Evolutionary conservation across 2,329 filamentous ascomycete genomes (phyloP).

Genomic region (Fusarium oxysporum): DNA sequence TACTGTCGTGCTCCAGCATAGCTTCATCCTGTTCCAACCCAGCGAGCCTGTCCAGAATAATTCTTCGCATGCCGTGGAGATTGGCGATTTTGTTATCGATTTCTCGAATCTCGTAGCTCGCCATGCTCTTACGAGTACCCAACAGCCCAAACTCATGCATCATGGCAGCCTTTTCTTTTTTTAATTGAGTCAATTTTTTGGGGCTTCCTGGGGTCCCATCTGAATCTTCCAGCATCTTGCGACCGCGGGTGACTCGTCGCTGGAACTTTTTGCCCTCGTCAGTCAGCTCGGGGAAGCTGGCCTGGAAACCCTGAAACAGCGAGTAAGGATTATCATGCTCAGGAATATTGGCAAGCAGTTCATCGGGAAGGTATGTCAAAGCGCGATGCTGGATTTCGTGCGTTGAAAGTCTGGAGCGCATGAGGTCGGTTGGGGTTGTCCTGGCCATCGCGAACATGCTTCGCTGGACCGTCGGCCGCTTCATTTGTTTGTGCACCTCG

Average conservation of each 20-base stretch:
- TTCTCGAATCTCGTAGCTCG: conserved; percentile 92
- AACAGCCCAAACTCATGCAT: conserved; percentile 92
- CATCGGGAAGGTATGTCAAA: conserved; percentile 87
- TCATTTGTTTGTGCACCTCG: conserved; percentile 89
- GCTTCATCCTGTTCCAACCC: conserved; percentile 90
- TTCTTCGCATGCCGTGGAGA: conserved; percentile 89
- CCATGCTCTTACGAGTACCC: conserved; percentile 95
- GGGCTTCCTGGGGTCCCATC: conserved; percentile 67
- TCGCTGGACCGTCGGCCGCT: conserved; percentile 84
- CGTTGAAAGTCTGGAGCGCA: conserved; percentile 90
- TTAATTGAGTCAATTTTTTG: conserved; percentile 77
- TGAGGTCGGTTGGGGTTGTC: conserved; percentile 92
- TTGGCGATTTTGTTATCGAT: conserved; percentile 98
- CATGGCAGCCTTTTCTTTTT: conserved; percentile 82
- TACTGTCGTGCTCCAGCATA: conserved; percentile 88
- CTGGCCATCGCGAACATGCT: conserved; percentile 91
- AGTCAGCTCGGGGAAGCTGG: conserved; percentile 78
- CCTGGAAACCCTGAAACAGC: conserved; percentile 96
- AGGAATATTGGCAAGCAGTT: conserved; percentile 89
- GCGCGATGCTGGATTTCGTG: conserved; percentile 95
- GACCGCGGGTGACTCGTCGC: conserved; percentile 77
- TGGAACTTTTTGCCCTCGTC: conserved; percentile 79
- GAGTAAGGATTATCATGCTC: conserved; percentile 89
- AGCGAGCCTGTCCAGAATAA: conserved; percentile 88
- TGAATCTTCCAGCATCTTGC: conserved; percentile 79